Percentiles rank a stretch among this genome's conserved stretches.
Conservation (phyloP, 495 filamentous ascomycete genomes). For the Haplographium delicatum region DNA sequence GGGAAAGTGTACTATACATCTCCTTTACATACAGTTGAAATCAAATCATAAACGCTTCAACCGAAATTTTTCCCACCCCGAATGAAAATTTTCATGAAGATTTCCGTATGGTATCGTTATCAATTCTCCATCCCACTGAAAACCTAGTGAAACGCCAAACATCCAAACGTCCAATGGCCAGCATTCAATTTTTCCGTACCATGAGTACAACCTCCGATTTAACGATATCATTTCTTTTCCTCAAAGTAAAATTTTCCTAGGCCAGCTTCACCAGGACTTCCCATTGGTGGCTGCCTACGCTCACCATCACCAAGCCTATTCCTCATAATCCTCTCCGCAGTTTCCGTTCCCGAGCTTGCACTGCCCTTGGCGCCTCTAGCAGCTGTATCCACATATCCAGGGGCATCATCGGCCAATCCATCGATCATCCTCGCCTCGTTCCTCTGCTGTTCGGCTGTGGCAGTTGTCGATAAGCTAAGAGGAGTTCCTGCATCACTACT, state of each 20-base stretch:
- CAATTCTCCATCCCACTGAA: background rate
- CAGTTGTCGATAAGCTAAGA: constrained; percentile 9
- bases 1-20: too few relatives aligned
- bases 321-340: constrained; percentile 48
- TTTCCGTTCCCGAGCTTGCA: constrained; percentile 7
- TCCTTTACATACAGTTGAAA: too few relatives aligned
- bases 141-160: constrained; percentile 3
- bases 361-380: constrained; percentile 10
- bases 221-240: constrained; percentile 30
- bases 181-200: too few relatives aligned
- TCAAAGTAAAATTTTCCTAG: constrained; percentile 53
- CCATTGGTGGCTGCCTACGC: constrained; percentile 30
- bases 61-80: too few relatives aligned
- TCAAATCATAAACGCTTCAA: too few relatives aligned
- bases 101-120: background rate
- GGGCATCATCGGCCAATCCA: constrained; percentile 16
- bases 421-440: constrained; percentile 25
- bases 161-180: background rate
- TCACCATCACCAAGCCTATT: constrained; percentile 43
- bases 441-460: constrained; percentile 16
- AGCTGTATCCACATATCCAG: constrained; percentile 19
- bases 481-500: constrained; percentile 6
- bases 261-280: constrained; percentile 34
- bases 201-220: too few relatives aligned
- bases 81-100: background rate